Evolutionary conservation across 768 basidiomycete genomes (phyloP), one percentile per base, ranked within the genome.

Genomic region (Rhodotorula kratochvilovae): DNA sequence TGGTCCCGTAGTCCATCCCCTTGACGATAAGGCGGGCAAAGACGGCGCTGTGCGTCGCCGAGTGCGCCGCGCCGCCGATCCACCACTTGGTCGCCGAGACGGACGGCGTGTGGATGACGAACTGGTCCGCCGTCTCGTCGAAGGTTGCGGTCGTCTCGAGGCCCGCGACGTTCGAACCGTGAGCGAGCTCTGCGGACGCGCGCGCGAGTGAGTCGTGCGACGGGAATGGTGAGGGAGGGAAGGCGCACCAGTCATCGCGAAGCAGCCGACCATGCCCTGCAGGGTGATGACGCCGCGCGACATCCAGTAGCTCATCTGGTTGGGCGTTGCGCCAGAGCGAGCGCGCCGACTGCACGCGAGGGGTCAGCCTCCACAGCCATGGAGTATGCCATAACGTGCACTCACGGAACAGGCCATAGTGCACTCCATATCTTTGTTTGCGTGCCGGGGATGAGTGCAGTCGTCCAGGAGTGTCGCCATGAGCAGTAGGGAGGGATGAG

Each of bases 31-130:
- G 76, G 68, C 81, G 82, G 5, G 82, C 82, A 64, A 82, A 83
- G 1, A 82, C 82, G 45, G 81, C 80, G 43, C 80, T 80, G 71
- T 83, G 82, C 3, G 82, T 83, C 17, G 82, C 82, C 6, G 82
- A 82, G 43, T 79, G 79, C 7, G 82, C 82, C 2, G 82, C 82
- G n/a, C 82, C 81, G 50, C 82, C 82, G 71, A 82, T 83, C 82
- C 82, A 82, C 82, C 82, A 83, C 62, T 83, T 83, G 19, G 82
- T 83, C 11, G 82, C 82, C 3, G 78, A 78, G 42, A 82, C 73
- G 68, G 79, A 78, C 35, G 82, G 82, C 15, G 82, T 83, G 68
- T 83, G 81, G 36, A 83, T 81, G 55, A 83, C 72, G 62, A 82
- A 82, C 71, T 82, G 81, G 78, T 83, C 82, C 1, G 80, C 73